Base-by-base conservation (phyloP, 345 rosid species). In the Eutrema yunnanense region DNA sequence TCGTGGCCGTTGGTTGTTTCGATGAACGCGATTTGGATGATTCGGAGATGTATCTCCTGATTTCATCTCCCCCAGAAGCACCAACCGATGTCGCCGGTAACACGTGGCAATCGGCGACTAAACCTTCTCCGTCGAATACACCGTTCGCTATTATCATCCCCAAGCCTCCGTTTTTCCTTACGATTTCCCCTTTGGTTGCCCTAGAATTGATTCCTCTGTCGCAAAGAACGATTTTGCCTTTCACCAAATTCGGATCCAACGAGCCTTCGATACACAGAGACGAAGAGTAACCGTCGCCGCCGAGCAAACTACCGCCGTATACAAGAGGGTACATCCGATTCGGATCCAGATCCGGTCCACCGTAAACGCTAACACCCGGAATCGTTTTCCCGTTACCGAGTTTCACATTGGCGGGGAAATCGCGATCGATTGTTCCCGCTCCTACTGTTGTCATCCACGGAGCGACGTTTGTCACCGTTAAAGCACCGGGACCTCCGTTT, bases 81-180 rank as follows among this genome's bases (percentile, higher is more conserved):
- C 98, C 98, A 5, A 95, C 82, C 0, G 98, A 78, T 0, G 92
- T 80, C 0, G 96, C 92, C 1, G 99, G 99, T 60, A 95, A 63
- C 19, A 95, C 81, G 67, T 95, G 99, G 75, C 96, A 88, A 65
- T 95, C 99, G 0, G 92, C 97, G 4, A 95, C 96, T 55, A 95
- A 65, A 1, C 97, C 99, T 57, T 95, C 97, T 0, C 97, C 99
- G 56, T 95, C 96, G 6, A 91, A 90, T 3, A 85, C 86, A 19
- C 96, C 93, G 43, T 95, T 95, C 0, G 97, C 97, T 58, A 95
- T 83, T 56, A 95, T 82, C 99, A 95, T 95, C 51, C 93, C 97
- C 2, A 88, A 71, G 8, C 97, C 99, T 7, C 96, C 99, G 2
- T 92, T 90, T 16, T 85, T 87, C 63, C 77, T 75, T 3, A 95